Percentiles rank a stretch among this genome's conserved stretches.
phyloP scores from a whole-genome alignment of 495 filamentous ascomycete species.

The Aspergillus bridgeri region DNA sequence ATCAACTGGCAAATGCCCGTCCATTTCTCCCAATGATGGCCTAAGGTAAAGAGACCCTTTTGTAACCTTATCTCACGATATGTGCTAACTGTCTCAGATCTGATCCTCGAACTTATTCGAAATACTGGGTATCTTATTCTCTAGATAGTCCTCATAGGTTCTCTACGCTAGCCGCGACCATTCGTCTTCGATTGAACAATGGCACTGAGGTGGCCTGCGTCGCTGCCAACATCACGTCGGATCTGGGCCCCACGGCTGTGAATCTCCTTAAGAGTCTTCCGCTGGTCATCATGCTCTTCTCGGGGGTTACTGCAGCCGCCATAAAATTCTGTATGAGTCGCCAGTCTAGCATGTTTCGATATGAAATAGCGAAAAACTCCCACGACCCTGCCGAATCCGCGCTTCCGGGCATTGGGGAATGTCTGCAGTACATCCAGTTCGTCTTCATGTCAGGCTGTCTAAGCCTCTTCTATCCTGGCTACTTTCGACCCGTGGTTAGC shows the following conservation, averaged over 20 bases:
- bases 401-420: constrained; percentile 9
- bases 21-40: neutral
- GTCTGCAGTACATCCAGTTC: constrained; percentile 19
- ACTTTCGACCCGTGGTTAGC: constrained; percentile 8
- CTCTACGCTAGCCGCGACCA: constrained; percentile 11
- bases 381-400: constrained; percentile 12
- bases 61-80: neutral
- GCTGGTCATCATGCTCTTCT: constrained; percentile 11
- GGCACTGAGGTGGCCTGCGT: constrained; percentile 7
- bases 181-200: constrained; percentile 12
- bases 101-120: constrained; percentile 7
- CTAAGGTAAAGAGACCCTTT: neutral
- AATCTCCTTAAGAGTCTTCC: constrained; percentile 6
- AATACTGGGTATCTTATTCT: constrained; percentile 10
- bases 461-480: constrained; percentile 16
- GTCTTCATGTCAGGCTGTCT: constrained; percentile 17
- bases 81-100: neutral
- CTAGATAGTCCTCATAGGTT: constrained; percentile 8
- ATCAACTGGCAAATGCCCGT: neutral
- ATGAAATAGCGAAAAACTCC: constrained; percentile 7
- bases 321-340: neutral
- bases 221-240: constrained; percentile 13
- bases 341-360: constrained; percentile 12
- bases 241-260: constrained; percentile 8
- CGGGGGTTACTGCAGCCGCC: constrained; percentile 4